Conservation (phyloP, 2,329 filamentous ascomycete species). For the Arthrobotrys iridis region DNA sequence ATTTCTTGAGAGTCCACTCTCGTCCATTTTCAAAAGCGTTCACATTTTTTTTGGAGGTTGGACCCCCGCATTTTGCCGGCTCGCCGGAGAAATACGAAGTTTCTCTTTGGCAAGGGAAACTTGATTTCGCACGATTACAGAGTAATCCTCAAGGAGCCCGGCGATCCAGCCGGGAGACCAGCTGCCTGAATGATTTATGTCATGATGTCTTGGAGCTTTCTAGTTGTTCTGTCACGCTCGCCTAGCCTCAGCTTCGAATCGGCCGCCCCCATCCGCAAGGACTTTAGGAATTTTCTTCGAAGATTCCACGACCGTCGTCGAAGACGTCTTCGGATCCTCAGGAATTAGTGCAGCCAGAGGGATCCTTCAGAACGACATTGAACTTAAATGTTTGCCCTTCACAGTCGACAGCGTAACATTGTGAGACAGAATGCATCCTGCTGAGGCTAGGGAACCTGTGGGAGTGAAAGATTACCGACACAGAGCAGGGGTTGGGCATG, state of each 20-base stretch:
- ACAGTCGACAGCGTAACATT: constrained; percentile 28
- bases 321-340: constrained; percentile 35
- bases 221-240: constrained; percentile 42
- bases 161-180: constrained; percentile 25
- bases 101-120: constrained; percentile 41
- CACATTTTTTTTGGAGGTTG: constrained; percentile 11
- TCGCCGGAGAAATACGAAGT: constrained; percentile 29
- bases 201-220: constrained; percentile 41
- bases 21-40: not conserved
- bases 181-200: constrained; percentile 45
- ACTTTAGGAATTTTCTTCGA: constrained; percentile 31
- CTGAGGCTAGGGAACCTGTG: constrained; percentile 43
- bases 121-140: constrained; percentile 41
- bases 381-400: constrained; percentile 36
- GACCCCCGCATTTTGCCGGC: constrained; percentile 54
- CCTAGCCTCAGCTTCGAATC: constrained; percentile 42
- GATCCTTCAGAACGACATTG: constrained; percentile 39
- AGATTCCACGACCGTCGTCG: constrained; percentile 21
- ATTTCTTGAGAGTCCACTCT: constrained; percentile 26
- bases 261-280: constrained; percentile 8
- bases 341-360: constrained; percentile 15
- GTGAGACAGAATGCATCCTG: constrained; percentile 49
- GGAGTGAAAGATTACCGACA: constrained; percentile 48
- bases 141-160: constrained; percentile 21
- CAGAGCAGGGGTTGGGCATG: constrained; percentile 42